Evolutionary conservation across 2,329 filamentous ascomycete species (phyloP), one percentile per base, ranked within the genome.

Genomic region (Microsporum canis): DNA sequence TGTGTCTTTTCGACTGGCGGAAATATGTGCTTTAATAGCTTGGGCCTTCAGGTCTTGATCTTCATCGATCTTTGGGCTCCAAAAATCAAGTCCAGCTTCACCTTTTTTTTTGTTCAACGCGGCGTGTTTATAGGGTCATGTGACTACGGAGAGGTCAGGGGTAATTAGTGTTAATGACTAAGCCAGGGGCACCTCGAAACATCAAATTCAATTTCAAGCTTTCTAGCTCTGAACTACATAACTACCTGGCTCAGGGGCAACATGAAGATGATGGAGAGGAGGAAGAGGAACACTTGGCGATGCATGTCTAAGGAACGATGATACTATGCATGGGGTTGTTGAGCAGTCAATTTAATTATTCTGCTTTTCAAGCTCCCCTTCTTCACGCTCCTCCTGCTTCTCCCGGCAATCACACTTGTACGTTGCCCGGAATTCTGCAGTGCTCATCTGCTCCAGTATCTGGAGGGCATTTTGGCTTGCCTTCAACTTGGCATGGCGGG

Each of bases 401-500:
- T 55, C 33, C 43, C 64, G 65, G 70, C 90, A 96, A 64, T 82
- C 73, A 67, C 91, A 95, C 0, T 76, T 75, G 68, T 82, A 88
- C 65, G 71, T 75, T 59, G 71, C 71, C 63, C 82, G 78, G 63
- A 88, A 95, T 60, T 86, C 81, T 6, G 78, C 78, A 5, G 78
- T 72, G 27, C 75, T 71, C 63, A 86, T 63, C 0, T 78, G 79
- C 31, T 81, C 75, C 57, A 85, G 65, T 62, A 69, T 65, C 4
- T 67, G 64, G 61, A 78, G 63, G 1, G 76, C 75, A 3, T 68
- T 69, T 62, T 73, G 70, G 60, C 77, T 79, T 6, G 76, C 76
- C 61, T 74, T 75, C 3, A 88, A 72, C 73, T 91, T 91, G 0
- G 89, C 90, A 72, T 91, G 88, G 55, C 88, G 80, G 0, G 82